These are phyloP conservation scores for Microdochium nivale DNA, from an alignment of 2,329 filamentous ascomycete species.

Conservation along the genomic window DNA sequence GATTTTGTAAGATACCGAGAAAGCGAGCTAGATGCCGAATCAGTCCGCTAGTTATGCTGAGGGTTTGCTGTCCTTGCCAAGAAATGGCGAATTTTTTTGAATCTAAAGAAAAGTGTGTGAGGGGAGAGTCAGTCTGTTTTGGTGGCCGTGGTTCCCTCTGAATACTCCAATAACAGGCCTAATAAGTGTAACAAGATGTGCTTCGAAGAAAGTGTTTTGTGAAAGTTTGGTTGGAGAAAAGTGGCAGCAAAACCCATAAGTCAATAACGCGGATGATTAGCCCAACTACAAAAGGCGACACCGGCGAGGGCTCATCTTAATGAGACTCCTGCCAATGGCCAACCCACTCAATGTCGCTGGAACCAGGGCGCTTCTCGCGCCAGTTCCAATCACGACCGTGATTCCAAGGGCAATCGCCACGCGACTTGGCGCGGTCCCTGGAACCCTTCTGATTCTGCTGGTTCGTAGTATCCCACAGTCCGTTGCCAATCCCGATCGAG, in stretches of 20 bases:
- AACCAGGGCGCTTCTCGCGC: conserved; percentile 56
- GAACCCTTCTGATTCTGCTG: conserved; percentile 8
- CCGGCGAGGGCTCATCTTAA: conserved; percentile 18
- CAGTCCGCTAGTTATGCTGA: conserved; percentile 13
- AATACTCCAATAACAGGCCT: conserved; percentile 10
- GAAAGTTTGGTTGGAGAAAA: conserved; percentile 5
- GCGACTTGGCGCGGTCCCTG: conserved; percentile 35
- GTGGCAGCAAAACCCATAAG: conserved; percentile 15
- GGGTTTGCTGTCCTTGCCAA: conserved; percentile 19
- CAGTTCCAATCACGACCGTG: conserved; percentile 53
- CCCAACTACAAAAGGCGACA: conserved; percentile 54
- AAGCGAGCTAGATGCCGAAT: conserved; percentile 46
- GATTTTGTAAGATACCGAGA: conserved; percentile 53
- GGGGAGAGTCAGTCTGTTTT: not conserved
- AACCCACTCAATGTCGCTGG: conserved; percentile 87
- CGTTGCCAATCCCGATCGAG: conserved; percentile 28
- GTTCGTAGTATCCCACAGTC: conserved; percentile 5
- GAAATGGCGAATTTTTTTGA: conserved; percentile 19
- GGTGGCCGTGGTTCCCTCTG: not conserved
- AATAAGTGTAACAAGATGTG: conserved; percentile 16
- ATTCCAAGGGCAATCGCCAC: conserved; percentile 42
- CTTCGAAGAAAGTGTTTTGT: conserved; percentile 2
- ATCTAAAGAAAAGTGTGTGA: conserved; percentile 12
- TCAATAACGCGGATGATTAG: conserved; percentile 21
- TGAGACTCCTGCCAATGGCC: conserved; percentile 70